Evolutionary conservation across 495 filamentous ascomycete species (phyloP), one percentile per base, ranked within the genome.

Genomic region (Aspergillus mulundensis): DNA sequence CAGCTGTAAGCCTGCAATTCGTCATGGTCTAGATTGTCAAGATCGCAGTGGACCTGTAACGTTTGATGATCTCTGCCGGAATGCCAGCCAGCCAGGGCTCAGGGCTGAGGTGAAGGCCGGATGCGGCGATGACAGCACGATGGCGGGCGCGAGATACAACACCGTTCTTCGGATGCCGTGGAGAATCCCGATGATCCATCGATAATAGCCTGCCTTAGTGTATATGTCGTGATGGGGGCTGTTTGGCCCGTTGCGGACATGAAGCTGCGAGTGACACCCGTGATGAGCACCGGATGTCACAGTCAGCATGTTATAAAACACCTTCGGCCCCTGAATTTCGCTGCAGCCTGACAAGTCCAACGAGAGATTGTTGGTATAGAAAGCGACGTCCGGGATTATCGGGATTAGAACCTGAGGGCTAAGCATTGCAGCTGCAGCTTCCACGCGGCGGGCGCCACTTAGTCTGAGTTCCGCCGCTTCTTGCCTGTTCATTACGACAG

Each of bases 401-500:
- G 12, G 32, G 32, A 36, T 36, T 36, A 36, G 5, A 6, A 15
- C 2, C 12, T 15, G 32, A 32, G n/a, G 15, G 46, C 25, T 39
- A 24, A 40, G 48, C 32, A 23, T 34, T 14, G 32, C 32, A 36
- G 12, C 8, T 30, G 39, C 23, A 41, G 39, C 50, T 49, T 54
- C 44, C 46, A 54, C 57, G 44, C 39, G 57, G 50, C 24, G 18
- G 50, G 25, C 59, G 50, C 59, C 50, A 57, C 50, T 51, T 57
- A 60, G 28, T 49, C n/a, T 20, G 5, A 36, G 12, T 4, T 36
- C 32, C 32, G 32, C 32, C 32, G 32, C 32, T 21, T 39, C 20
- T 11, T 50, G 16, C 32, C 45, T n/a, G 38, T 8, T 28, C 46
- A 56, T 50, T 56, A 56, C 44, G 32, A 56, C 53, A 28, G 14